Percentiles rank a stretch among this genome's conserved stretches.
Conservation (phyloP, 2,329 filamentous ascomycete species). For the Fusarium concolor region DNA sequence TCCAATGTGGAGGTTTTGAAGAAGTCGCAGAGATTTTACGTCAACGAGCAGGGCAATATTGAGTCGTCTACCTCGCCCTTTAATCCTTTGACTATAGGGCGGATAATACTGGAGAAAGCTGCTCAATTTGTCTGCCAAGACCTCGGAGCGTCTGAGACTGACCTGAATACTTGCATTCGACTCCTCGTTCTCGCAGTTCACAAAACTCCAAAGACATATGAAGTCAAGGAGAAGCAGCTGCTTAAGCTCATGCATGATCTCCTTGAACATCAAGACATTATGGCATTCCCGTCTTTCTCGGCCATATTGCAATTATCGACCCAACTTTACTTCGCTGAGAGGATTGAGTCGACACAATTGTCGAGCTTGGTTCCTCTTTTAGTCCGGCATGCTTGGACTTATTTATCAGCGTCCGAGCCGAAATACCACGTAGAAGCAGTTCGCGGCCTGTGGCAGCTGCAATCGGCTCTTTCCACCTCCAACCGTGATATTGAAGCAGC, state of each 20-base stretch:
- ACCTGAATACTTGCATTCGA: slow-evolving; percentile 68
- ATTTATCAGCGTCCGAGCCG: slow-evolving; percentile 82
- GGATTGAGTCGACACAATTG: slow-evolving; percentile 64
- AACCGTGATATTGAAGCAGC: slow-evolving; percentile 84
- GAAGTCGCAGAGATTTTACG: slow-evolving; percentile 74
- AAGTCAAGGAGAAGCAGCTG: slow-evolving; percentile 59
- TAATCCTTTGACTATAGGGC: slow-evolving; percentile 64
- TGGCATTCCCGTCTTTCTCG: slow-evolving; percentile 67
- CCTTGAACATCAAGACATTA: slow-evolving; percentile 52
- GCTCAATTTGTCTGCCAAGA: slow-evolving; percentile 62
- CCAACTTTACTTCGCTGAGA: slow-evolving; percentile 65
- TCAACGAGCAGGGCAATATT: slow-evolving; percentile 75
- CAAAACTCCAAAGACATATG: slow-evolving; percentile 61
- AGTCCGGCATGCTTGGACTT: slow-evolving; percentile 80
- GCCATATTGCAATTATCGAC: slow-evolving; percentile 69
- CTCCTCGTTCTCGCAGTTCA: slow-evolving; percentile 68
- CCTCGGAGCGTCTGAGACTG: slow-evolving; percentile 56
- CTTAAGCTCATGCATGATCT: slow-evolving; percentile 64
- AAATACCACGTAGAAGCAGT: slow-evolving; percentile 97
- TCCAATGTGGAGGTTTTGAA: slow-evolving; percentile 66
- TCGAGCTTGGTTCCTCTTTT: slow-evolving; percentile 75
- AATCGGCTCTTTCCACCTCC: slow-evolving; percentile 73
- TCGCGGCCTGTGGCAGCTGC: slow-evolving; percentile 85
- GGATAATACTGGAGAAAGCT: slow-evolving; percentile 72
- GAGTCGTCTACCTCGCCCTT: slow-evolving; percentile 73